Percentiles rank a stretch among this genome's conserved stretches.
These are phyloP conservation scores for Effrenium voratum DNA, from an alignment of 73 alveolate genomes.

Conservation along the genomic window DNA sequence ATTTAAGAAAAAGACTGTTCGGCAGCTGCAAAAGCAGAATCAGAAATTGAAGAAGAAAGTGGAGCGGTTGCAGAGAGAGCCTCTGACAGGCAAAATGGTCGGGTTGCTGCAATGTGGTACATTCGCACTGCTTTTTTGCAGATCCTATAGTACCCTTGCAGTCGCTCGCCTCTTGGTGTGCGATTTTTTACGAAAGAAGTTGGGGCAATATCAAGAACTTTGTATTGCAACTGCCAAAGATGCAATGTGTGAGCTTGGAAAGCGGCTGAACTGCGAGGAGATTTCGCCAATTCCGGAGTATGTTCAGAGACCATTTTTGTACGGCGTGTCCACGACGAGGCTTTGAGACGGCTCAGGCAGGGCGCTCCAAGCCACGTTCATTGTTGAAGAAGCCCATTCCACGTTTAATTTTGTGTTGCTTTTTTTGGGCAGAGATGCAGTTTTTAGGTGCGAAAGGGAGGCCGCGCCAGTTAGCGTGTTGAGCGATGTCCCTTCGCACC, in stretches of 20 bases:
- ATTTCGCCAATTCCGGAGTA: not conserved
- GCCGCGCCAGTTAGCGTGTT: no score
- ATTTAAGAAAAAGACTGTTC: no score
- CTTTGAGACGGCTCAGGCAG: no score
- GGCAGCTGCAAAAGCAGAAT: not conserved
- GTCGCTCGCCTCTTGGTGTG: not conserved
- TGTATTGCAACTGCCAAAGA: not conserved
- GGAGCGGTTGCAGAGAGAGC: not conserved
- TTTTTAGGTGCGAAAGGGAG: no score
- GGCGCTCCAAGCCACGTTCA: no score
- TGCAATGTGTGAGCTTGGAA: not conserved
- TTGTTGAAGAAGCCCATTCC: no score
- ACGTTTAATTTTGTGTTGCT: no score
- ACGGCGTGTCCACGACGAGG: conserved; percentile 6
- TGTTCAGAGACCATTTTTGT: not conserved
- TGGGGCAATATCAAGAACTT: not conserved
- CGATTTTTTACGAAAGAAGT: not conserved
- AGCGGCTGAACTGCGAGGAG: not conserved
- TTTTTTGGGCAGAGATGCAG: no score
- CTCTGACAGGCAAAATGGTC: not conserved
- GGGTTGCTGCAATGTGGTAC: not conserved
- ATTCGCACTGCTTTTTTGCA: not conserved
- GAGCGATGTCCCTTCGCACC: no score
- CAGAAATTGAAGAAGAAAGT: not conserved
- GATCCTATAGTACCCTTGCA: not conserved